Conservation (phyloP, 2,329 filamentous ascomycete species). For the Monilinia polystroma region DNA sequence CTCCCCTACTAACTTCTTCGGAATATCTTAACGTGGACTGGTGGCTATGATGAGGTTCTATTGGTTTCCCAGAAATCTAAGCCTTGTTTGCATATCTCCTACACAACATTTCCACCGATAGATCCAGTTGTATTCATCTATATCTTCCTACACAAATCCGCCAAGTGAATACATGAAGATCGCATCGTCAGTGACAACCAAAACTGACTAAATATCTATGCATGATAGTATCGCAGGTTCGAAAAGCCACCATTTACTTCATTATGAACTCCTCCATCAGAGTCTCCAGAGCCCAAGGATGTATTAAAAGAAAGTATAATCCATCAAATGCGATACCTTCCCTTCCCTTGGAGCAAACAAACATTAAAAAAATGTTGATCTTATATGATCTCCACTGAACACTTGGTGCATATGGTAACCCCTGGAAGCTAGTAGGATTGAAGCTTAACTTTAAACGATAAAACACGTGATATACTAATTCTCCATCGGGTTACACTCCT, state of each 20-base stretch:
- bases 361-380: not conserved
- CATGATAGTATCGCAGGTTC: not conserved
- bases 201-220: not conserved
- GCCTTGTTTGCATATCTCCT: constrained; percentile 9
- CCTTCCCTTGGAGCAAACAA: not conserved
- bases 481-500: not conserved
- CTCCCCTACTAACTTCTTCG: constrained; percentile 4
- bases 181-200: not conserved
- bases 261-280: not conserved
- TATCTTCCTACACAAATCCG: not conserved
- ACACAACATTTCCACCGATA: constrained; percentile 6
- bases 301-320: not conserved
- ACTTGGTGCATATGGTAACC: not conserved
- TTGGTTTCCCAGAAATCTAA: constrained; percentile 1
- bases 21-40: constrained; percentile 15
- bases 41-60: constrained; percentile 1
- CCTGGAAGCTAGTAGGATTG: too few species aligned
- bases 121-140: constrained; percentile 6
- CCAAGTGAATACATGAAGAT: not conserved
- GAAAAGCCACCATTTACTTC: not conserved
- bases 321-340: not conserved
- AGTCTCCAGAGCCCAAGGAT: not conserved
- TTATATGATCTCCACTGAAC: not conserved
- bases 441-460: not conserved
- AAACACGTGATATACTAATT: not conserved